Evolutionary conservation across 208 protist genomes (phyloP), one percentile per base, ranked within the genome.

Genomic region (Trypanosoma rangeli): DNA sequence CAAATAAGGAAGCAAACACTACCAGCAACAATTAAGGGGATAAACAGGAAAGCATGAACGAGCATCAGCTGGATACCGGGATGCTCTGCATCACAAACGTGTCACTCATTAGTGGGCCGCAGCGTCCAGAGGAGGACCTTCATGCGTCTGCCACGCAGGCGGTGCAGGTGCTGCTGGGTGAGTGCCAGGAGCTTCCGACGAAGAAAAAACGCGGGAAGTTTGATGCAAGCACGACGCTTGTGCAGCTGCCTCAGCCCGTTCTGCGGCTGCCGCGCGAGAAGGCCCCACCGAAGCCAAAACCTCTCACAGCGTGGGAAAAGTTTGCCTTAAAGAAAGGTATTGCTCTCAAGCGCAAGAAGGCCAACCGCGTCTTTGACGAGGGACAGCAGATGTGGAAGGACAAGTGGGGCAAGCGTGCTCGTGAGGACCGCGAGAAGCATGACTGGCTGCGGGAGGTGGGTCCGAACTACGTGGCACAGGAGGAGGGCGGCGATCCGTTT

Each of bases 261-360:
- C 87, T 92, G 86, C 83, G 78, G 68, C 82, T 97, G 33, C 93
- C 93, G 50, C 89, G 93, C 49, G 93, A 97, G 82, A 97, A 97
- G 89, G 88, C 93, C 55, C 86, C 89, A 63, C 90, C 90, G 22
- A 89, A 84, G 79, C 73, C 77, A 67, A 96, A 97, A 76, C 88
- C 87, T 31, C 86, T 94, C 48, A 97, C 91, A 16, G 88, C 90
- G 57, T 97, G 93, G 93, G 85, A 97, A 79, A 94, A 96, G 82
- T 97, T 96, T 72, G 86, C 86, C 9, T 62, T 95, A 16, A 94
- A 97, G 84, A 97, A 97, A 80, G 93, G 93, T 48, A 97, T 97
- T 60, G 90, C 92, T 65, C 88, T 92, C 58, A 84, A 95, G 60
- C 76, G 83, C 53, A 97, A 97, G 82, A 95, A 95, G 84, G 60